Evolutionary conservation across 805 yeast genomes (phyloP), one percentile per base, ranked within the genome.

Genomic region (Candida multigemmis): DNA sequence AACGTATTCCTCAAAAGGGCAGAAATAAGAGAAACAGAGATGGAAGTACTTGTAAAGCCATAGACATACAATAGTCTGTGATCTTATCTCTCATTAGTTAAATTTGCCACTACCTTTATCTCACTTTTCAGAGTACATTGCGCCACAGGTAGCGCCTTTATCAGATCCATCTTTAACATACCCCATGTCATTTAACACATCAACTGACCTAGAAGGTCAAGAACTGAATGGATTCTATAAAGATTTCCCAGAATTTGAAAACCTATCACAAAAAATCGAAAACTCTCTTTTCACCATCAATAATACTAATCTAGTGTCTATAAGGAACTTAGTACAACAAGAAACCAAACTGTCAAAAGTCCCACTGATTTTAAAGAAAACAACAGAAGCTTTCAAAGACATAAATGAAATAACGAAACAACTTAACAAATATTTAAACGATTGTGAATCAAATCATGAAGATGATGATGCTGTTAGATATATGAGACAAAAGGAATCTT

Each of bases 181-280:
- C n/a, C n/a, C n/a, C 27, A 50, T 50, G 56, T 50, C 56, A 12
- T 50, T 60, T 37, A 48, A 52, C 33, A 27, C n/a, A n/a, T n/a
- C n/a, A n/a, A n/a, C 28, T 14, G 36, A 32, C 14, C 21, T 37
- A 12, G 41, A 37, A 17, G 13, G 26, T 4, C 9, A 14, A 7
- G 37, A 17, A 2, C 31, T 29, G 4, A 37, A 36, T 26, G 31
- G 35, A 9, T 37, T 46, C 16, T 61, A 60, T 33, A 47, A 42
- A 20, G 68, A 61, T 33, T 55, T 44, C 31, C 67, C 67, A 8
- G 61, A 60, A 33, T 61, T 60, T 33, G 66, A 58, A 22, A 23
- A 41, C 5, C 30, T 43, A 13, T 48, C 59, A 3, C 43, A 44
- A 11, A 30, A 50, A 4, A 49, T 61, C 13, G 66, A 61, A 15